Percentiles rank a stretch among this genome's conserved stretches.
These are phyloP conservation scores for Emiliania huxleyi DNA, from an alignment of 78 protist species.

Conservation along the genomic window DNA sequence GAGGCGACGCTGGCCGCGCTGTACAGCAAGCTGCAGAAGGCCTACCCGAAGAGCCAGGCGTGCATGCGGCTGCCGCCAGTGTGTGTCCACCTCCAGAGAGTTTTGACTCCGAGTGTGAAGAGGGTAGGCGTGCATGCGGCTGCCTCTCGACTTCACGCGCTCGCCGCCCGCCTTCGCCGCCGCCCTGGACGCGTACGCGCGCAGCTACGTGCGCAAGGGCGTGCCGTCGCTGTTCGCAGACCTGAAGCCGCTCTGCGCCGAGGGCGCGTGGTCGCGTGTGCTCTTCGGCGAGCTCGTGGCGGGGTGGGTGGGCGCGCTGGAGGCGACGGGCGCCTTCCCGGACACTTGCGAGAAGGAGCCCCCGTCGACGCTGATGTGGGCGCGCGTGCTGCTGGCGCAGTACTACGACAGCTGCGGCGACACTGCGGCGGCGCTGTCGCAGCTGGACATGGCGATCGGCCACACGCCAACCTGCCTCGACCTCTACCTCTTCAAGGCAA, in stretches of 20 bases:
- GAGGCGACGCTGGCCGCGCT: neutral
- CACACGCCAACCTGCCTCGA: constrained; percentile 88
- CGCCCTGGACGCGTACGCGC: neutral
- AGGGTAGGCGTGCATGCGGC: neutral
- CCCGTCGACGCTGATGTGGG: constrained; percentile 68
- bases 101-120: too few species aligned
- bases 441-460: constrained; percentile 54
- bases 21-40: constrained; percentile 30
- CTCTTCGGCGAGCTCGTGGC: constrained; percentile 46
- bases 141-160: constrained; percentile 33
- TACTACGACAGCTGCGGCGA: constrained; percentile 62
- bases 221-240: neutral
- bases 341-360: neutral
- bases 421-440: constrained; percentile 36
- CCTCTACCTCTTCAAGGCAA: constrained; percentile 66
- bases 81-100: too few species aligned
- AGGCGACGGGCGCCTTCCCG: constrained; percentile 21
- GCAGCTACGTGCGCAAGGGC: neutral
- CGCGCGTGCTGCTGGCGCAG: constrained; percentile 52
- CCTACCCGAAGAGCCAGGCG: constrained; percentile 29
- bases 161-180: neutral
- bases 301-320: neutral
- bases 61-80: constrained; percentile 22
- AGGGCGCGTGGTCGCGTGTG: constrained; percentile 41
- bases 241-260: constrained; percentile 52